phyloP scores from a whole-genome alignment of 345 rosid species.

The Theobroma cacao region DNA sequence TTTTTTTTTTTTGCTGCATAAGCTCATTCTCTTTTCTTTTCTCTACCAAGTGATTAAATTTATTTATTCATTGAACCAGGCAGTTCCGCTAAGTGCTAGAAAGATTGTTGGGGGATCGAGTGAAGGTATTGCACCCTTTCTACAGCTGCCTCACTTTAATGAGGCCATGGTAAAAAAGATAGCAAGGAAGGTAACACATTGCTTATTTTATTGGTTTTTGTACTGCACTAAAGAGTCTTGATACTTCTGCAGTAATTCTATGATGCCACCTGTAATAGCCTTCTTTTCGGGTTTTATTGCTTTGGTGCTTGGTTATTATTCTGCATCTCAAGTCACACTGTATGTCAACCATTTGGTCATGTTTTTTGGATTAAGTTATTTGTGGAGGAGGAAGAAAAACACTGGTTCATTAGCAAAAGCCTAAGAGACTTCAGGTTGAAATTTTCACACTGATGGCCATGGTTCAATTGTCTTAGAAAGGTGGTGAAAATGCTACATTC shows the following conservation, averaged over 20 bases:
- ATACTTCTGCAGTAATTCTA: not conserved
- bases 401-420: not conserved
- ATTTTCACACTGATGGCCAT: not conserved
- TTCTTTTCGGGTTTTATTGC: not conserved
- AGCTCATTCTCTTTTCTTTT: too few species aligned
- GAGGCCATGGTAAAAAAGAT: slow-evolving; percentile 83
- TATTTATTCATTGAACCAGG: slow-evolving; percentile 46
- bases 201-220: not conserved
- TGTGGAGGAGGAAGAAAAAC: not conserved
- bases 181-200: slow-evolving; percentile 80
- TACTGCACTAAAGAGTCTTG: not conserved
- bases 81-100: slow-evolving; percentile 96
- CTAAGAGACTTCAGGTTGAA: not conserved
- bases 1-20: too few species aligned
- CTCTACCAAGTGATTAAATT: not conserved
- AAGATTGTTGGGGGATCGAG: slow-evolving; percentile 84
- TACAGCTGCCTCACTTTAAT: slow-evolving; percentile 92
- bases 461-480: not conserved
- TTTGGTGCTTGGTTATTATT: not conserved
- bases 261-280: not conserved
- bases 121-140: slow-evolving; percentile 90
- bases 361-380: not conserved
- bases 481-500: not conserved
- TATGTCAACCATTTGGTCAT: not conserved
- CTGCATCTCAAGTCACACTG: too few species aligned